Percentiles rank a stretch among this genome's conserved stretches.
phyloP scores from a whole-genome alignment of 352 stramenopile species.

The Phytophthora pluvialis region DNA sequence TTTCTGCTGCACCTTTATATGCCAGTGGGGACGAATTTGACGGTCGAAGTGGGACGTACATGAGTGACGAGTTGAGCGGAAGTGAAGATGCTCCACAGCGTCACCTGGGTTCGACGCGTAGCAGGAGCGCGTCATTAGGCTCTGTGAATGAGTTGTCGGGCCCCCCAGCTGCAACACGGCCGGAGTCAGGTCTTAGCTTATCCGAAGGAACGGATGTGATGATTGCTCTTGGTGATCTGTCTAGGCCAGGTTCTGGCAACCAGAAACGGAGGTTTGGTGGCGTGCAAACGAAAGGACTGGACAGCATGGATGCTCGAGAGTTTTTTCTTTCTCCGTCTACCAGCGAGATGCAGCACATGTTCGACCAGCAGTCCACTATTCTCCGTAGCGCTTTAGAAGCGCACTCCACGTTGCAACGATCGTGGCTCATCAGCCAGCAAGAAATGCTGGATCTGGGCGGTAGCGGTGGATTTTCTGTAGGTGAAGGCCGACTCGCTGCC shows the following conservation, averaged over 20 bases:
- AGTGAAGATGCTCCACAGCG: constrained; percentile 27
- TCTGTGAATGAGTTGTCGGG: constrained; percentile 30
- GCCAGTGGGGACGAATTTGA: constrained; percentile 65
- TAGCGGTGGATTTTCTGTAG: constrained; percentile 68
- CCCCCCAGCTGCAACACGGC: constrained; percentile 12
- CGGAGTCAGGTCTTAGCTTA: constrained; percentile 56
- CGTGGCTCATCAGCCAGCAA: constrained; percentile 82
- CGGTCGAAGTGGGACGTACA: constrained; percentile 30
- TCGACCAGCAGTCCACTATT: constrained; percentile 81
- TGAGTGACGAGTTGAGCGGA: constrained; percentile 40
- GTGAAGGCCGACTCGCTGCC: constrained; percentile 79
- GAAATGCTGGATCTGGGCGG: constrained; percentile 66
- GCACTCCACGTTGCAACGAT: constrained; percentile 75
- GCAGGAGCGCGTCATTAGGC: constrained; percentile 32
- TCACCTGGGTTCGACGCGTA: constrained; percentile 9
- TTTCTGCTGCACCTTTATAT: constrained; percentile 73
- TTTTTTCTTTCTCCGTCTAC: constrained; percentile 86
- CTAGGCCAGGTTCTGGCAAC: constrained; percentile 36
- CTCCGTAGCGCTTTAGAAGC: constrained; percentile 75
- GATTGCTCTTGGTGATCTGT: constrained; percentile 64
- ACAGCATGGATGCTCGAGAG: constrained; percentile 68
- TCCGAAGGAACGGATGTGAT: constrained; percentile 85
- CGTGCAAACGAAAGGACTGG: constrained; percentile 52
- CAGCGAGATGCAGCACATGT: constrained; percentile 90
- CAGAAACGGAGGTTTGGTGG: constrained; percentile 53